Percentiles rank a stretch among this genome's conserved stretches.
Conservation (phyloP, 176 grass and related monocot genomes). For the Saccharum officinarum region DNA sequence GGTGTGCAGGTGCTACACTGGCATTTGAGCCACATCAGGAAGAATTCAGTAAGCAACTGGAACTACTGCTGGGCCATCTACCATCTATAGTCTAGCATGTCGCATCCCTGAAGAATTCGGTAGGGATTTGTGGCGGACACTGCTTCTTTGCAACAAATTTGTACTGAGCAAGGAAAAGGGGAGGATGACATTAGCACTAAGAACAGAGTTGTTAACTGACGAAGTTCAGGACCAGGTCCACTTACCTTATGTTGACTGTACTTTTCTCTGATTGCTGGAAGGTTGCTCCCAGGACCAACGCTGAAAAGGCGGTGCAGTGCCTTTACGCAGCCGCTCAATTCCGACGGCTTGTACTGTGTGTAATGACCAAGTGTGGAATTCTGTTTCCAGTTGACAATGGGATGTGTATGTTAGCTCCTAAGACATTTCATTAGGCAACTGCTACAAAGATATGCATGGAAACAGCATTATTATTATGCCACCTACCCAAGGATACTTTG, state of each 20-base stretch:
- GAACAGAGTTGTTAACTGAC: constrained; percentile 22
- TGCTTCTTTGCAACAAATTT: constrained; percentile 86
- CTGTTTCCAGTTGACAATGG: constrained; percentile 44
- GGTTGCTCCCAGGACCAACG: constrained; percentile 73
- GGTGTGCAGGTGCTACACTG: not conserved
- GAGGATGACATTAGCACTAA: not conserved
- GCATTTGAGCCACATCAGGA: constrained; percentile 33
- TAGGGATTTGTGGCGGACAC: constrained; percentile 60
- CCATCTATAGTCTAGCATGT: constrained; percentile 37
- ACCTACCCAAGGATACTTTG: constrained; percentile 82
- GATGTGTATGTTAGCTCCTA: constrained; percentile 26
- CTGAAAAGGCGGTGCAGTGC: constrained; percentile 62
- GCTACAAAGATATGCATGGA: not conserved
- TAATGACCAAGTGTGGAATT: constrained; percentile 86
- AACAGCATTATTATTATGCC: not conserved
- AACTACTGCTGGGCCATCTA: constrained; percentile 23
- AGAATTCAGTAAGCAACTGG: constrained; percentile 52
- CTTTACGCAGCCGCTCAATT: constrained; percentile 68
- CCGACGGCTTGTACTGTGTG: constrained; percentile 75
- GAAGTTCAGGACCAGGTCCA: not conserved
- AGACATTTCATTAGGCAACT: not conserved
- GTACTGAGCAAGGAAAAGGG: constrained; percentile 50
- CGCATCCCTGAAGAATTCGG: constrained; percentile 58
- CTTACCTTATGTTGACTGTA: constrained; percentile 97
- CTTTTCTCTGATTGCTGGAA: constrained; percentile 95